Evolutionary conservation across 2,329 filamentous ascomycete species (phyloP).

Genomic region (Golovinomyces cichoracearum): DNA sequence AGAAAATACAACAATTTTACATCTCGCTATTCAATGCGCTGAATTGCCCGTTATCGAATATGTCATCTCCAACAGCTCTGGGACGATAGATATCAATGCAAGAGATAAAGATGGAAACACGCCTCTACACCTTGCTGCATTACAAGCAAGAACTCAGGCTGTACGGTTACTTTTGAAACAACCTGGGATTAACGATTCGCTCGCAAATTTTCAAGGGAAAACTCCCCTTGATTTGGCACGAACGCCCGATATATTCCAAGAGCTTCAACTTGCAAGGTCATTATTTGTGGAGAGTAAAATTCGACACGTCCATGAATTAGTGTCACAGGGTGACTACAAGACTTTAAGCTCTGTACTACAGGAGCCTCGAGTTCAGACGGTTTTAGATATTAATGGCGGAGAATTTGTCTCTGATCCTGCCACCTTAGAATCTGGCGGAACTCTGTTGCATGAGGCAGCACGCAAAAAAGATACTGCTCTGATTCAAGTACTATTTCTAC

Average conservation of each 20-base stretch:
- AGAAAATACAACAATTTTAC: slow-evolving; percentile 71
- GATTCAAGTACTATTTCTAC: slow-evolving; percentile 70
- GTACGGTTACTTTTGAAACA: slow-evolving; percentile 67
- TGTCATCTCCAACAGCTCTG: slow-evolving; percentile 50
- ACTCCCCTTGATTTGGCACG: slow-evolving; percentile 69
- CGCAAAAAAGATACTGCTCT: slow-evolving; percentile 65
- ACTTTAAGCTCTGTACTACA: slow-evolving; percentile 54
- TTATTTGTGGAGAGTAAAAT: slow-evolving; percentile 73
- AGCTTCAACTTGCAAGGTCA: slow-evolving; percentile 69
- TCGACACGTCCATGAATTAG: slow-evolving; percentile 56
- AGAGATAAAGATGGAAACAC: slow-evolving; percentile 88
- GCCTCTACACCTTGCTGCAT: slow-evolving; percentile 64
- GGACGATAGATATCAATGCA: slow-evolving; percentile 56
- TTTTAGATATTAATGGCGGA: slow-evolving; percentile 74
- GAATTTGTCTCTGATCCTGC: slow-evolving; percentile 61
- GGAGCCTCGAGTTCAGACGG: slow-evolving; percentile 61
- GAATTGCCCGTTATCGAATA: slow-evolving; percentile 83
- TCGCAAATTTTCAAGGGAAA: slow-evolving; percentile 63
- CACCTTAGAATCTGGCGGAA: slow-evolving; percentile 65
- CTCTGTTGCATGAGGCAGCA: slow-evolving; percentile 76
- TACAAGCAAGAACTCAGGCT: slow-evolving; percentile 52
- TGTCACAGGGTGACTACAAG: slow-evolving; percentile 48
- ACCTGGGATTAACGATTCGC: slow-evolving; percentile 62
- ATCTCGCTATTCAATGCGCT: slow-evolving; percentile 85
- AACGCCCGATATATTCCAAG: slow-evolving; percentile 85